Base-by-base conservation (phyloP, 2,329 filamentous ascomycete species). In the Aspergillus pseudonomiae region DNA sequence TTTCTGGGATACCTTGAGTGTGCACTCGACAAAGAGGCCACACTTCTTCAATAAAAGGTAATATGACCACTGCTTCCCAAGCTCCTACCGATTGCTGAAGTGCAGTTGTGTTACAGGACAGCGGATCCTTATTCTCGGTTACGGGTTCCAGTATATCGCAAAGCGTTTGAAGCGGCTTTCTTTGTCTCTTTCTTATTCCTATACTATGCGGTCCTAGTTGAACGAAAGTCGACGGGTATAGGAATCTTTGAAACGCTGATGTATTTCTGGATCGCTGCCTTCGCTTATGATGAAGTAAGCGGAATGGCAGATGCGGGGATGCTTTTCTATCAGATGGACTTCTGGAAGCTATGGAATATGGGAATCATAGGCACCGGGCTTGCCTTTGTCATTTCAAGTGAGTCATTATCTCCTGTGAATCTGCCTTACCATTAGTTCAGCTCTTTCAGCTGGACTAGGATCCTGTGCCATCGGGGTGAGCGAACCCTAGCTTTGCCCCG, bases 251-350 rank as follows among this genome's bases (percentile, higher is more conserved):
- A 97, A 75, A 79, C 90, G 2, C 74, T 92, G 19, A 85, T 97
- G 48, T 95, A 94, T 74, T 78, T 96, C 57, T 97, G 93, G 91
- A 90, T 97, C 69, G 88, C 89, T 5, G 91, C 92, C 9, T 97
- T 96, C 80, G 88, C 91, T 45, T 96, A 95, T 73, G 93, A 97
- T 69, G 93, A 94, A 77, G 82, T 95, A 62, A 91, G 90, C 70
- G 92, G 96, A 71, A 93, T 92, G 80, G 85, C 88, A 59, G 93
- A 97, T 79, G 93, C 94, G 0, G 94, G 94, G 0, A 89, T 92
- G 36, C 86, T 94, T 43, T 96, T 96, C 72, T 96, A 96, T 73
- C 87, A 90, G 6, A 88, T 90, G 10, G 92, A 95, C 71, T 89
- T 96, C 57, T 95, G 91, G 92, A 92, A 91, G 67, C 74, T 90